Base-by-base conservation (phyloP, 2,329 filamentous ascomycete species). In the Aureobasidium pullulans region DNA sequence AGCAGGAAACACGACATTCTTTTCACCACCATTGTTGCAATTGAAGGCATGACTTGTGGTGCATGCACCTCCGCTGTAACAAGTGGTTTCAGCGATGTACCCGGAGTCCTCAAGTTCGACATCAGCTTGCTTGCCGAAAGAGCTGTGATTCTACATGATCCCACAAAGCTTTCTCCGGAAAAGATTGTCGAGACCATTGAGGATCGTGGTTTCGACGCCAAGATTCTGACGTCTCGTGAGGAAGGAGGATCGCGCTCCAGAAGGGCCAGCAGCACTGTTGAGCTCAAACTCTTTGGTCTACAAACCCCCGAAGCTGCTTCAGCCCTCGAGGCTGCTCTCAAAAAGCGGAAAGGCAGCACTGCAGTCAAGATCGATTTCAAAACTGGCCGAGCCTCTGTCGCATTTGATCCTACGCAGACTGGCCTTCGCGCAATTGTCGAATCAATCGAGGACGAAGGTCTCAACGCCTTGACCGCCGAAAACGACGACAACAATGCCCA, bases 31-130 rank as follows among this genome's bases (percentile, higher is more conserved):
- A 97, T 92, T 0, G 81, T 99, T 16, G 85, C 89, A 4, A 89
- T 99, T 58, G 90, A 94, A 65, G 94, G 94, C 53, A 99, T 99
- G 94, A 99, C 94, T 1, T 97, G 94, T 70, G 93, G 93, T 23
- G 90, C 94, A 43, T 99, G 94, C 73, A 97, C 94, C 0, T 93
- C 93, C 1, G 91, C 93, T 6, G 85, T 97, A 1, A 89, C 96
- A 68, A 81, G 84, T 53, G 90, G 88, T 3, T 94, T 99, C 74
- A 83, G 84, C 65, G 83, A 82, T 63, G 74, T 93, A 1, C 84
- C 88, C 9, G 94, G 94, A 23, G 73, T 97, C 15, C 70, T 90
- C 59, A 89, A 91, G 64, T 96, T 97, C 78, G 96, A 96, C 70
- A 95, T 99, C 72, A 96, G 90, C 73, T 77, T 99, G 65, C 81